Base-by-base conservation (phyloP, 306 rosid genomes). In the Nissolia schottii region DNA sequence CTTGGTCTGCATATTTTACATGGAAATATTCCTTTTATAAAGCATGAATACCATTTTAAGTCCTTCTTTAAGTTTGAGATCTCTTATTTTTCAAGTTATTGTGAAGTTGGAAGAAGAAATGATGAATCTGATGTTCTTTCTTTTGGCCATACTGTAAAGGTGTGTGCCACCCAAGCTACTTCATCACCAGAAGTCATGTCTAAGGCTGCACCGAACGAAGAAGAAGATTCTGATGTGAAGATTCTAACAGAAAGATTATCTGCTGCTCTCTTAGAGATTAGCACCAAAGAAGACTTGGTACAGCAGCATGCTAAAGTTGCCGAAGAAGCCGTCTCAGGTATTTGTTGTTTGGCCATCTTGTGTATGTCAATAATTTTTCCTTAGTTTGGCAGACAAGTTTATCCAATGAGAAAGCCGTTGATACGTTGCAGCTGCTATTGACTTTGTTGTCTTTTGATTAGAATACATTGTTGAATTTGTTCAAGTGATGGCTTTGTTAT, bases 321-420 rank as follows among this genome's bases (percentile, higher is more conserved):
- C 15, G 96, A 87, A 85, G 96, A 89, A 85, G 96, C 96, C 65
- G 96, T 89, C 61, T 79, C 92, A 76, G 96, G 96, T 89, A 75
- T 37, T 50, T 70, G 31, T 31, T 81, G 49, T 66, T 75, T 12
- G 32, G 31, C 2, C 32, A 35, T 8, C 25, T 54, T 53, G 19
- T 12, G 11, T n/a, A n/a, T 40, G 4, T 37, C 60, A 28, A 15
- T 20, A 31, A 46, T 6, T 18, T 64, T 59, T 7, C 43, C 61
- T 12, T 67, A 48, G 32, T 23, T 34, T 59, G 37, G 10, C 35
- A 35, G 7, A 24, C 55, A 19, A 13, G 50, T 57, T 58, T 18
- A 49, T 69, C 13, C 12, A 53, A 54, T 20, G 38, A 41, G 59
- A 65, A 65, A 41, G 31, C 67, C 2, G 3, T 23, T 29, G 53